Evolutionary conservation across 331 rosid genomes (phyloP).

Genomic region (Cydonia oblonga): DNA sequence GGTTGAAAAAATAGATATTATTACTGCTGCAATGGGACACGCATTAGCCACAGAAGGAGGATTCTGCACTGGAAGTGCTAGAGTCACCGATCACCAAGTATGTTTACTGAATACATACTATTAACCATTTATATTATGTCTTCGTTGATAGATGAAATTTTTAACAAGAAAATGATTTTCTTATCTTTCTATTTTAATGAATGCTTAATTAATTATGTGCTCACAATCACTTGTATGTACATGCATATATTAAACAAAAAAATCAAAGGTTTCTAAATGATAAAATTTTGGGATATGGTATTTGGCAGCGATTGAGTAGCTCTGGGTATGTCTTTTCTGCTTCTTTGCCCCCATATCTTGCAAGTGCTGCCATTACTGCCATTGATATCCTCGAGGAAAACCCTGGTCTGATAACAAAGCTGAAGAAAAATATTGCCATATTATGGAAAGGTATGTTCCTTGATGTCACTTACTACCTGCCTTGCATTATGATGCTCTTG

Average conservation of each 20-base stretch:
- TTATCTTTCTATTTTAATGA: not conserved
- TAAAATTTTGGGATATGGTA: slow-evolving; percentile 15
- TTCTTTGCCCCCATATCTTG: slow-evolving; percentile 93
- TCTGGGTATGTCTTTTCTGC: slow-evolving; percentile 97
- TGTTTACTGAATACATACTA: slow-evolving; percentile 2
- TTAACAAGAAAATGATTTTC: not conserved
- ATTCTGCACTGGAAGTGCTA: slow-evolving; percentile 90
- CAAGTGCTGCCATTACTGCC: slow-evolving; percentile 84
- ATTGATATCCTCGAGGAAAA: slow-evolving; percentile 76
- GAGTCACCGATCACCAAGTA: slow-evolving; percentile 97
- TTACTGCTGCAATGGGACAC: slow-evolving; percentile 98
- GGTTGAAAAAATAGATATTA: slow-evolving; percentile 84
- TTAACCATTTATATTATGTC: not conserved
- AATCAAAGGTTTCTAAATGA: not conserved
- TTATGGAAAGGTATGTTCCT: slow-evolving; percentile 64
- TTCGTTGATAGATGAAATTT: slow-evolving; percentile 12
- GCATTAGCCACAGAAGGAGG: slow-evolving; percentile 98
- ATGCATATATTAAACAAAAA: not conserved
- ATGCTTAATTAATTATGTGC: not conserved
- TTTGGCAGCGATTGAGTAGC: slow-evolving; percentile 85
- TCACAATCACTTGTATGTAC: not conserved
- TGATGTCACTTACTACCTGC: not conserved
- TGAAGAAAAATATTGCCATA: slow-evolving; percentile 51
- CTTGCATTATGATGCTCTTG: not conserved
- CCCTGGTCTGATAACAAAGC: slow-evolving; percentile 59